A percentile compares a stretch with the other conserved stretches of the same genome.
These are phyloP conservation scores for Trichothecium sympodiale DNA, from an alignment of 2,329 filamentous ascomycete species.

Conservation along the genomic window DNA sequence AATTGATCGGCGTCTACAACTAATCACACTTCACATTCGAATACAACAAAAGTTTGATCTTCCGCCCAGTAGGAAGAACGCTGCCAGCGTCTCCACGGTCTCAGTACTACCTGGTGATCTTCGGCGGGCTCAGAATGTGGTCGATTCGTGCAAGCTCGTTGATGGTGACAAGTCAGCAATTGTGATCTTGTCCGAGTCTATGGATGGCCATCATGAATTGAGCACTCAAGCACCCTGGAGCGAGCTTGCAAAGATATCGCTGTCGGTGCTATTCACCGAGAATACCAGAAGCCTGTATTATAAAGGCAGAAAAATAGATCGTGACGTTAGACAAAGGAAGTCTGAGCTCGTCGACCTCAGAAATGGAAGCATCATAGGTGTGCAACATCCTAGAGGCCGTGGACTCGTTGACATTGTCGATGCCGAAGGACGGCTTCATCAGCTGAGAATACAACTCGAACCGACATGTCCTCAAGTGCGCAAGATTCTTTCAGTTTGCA, in stretches of 20 bases:
- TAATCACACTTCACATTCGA: slow-evolving; percentile 52
- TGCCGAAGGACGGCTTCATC: slow-evolving; percentile 49
- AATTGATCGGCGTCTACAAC: slow-evolving; percentile 54
- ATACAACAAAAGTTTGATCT: slow-evolving; percentile 22
- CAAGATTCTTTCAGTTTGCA: slow-evolving; percentile 49
- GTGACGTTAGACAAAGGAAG: slow-evolving; percentile 37
- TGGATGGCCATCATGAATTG: slow-evolving; percentile 52
- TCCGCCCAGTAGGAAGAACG: slow-evolving; percentile 8
- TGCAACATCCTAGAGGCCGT: slow-evolving; percentile 46
- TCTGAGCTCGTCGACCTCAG: slow-evolving; percentile 33
- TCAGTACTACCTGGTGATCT: slow-evolving; percentile 31
- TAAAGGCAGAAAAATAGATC: slow-evolving; percentile 36
- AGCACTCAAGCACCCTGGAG: slow-evolving; percentile 70
- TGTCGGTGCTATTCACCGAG: slow-evolving; percentile 49
- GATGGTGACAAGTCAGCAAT: slow-evolving; percentile 60
- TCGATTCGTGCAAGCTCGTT: slow-evolving; percentile 60
- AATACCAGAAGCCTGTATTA: slow-evolving; percentile 50
- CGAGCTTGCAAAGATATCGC: slow-evolving; percentile 51
- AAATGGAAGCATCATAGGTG: slow-evolving; percentile 35
- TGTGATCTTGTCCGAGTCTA: slow-evolving; percentile 55
- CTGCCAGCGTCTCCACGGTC: slow-evolving; percentile 11
- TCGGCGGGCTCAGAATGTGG: slow-evolving; percentile 53
- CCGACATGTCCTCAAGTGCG: slow-evolving; percentile 52
- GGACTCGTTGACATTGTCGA: slow-evolving; percentile 59
- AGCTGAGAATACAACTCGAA: slow-evolving; percentile 56